Base-by-base conservation (phyloP, 805 yeast genomes). In the Nakazawaea holstii region DNA sequence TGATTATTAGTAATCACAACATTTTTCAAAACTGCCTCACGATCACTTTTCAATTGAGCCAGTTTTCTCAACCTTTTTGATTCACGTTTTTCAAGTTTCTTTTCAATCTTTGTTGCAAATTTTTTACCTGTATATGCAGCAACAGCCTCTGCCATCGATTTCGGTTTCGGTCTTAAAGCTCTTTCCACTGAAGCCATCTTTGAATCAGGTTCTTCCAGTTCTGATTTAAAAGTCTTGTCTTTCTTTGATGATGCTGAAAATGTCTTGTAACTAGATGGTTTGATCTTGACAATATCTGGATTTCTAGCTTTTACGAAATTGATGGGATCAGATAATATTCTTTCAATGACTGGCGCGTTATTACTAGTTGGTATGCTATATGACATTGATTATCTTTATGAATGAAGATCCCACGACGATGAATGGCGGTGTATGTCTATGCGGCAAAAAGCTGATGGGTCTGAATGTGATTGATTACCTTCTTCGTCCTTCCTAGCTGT, bases 301-400 rank as follows among this genome's bases (percentile, higher is more conserved):
- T 66, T 66, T 52, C 72, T 77, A 13, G 87, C 90, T 4, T 79
- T 70, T 46, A 75, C 79, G 62, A 87, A 88, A 28, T 70, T 70
- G 44, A 84, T 60, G 8, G 89, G 90, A 48, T 77, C 76, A 28
- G 81, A 65, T 36, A 82, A 67, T 47, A 83, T 71, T 55, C 85
- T 70, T 55, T 81, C 87, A 50, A 82, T 77, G 39, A 80, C 60
- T n/a, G 87, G 87, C 43, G 77, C 70, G 28, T 65, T 57, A 46
- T 59, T 62, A 42, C 59, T 46, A 1, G 35, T 30, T 43, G 37
- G 38, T 7, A 35, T n/a, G 24, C 15, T 9, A 27, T 41, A 43
- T 33, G 46, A 36, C 35, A 29, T 36, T n/a, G 11, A 11, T 15
- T 17, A 8, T 17, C 20, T 17, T 17, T 17, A 10, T 17, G 6